These are phyloP conservation scores for Adansonia grandidieri DNA, from an alignment of 441 rosid genomes.

Conservation along the genomic window DNA sequence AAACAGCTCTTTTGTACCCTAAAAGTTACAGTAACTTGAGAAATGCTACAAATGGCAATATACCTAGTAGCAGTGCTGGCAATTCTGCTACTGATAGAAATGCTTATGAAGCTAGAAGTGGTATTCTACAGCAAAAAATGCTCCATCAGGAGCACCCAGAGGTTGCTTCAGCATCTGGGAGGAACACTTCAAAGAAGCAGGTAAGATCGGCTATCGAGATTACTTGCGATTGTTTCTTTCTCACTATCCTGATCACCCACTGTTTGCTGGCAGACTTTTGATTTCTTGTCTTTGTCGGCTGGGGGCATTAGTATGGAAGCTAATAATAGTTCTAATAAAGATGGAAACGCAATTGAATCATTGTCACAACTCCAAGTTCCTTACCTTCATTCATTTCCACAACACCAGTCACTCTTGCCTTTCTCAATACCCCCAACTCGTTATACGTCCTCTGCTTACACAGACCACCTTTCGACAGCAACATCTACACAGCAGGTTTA, in stretches of 20 bases:
- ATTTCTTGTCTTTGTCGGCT: conserved; percentile 67
- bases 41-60: conserved; percentile 35
- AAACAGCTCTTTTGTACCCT: conserved; percentile 34
- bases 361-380: conserved; percentile 46
- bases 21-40: conserved; percentile 34
- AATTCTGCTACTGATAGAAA: conserved; percentile 30
- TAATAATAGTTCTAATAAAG: conserved; percentile 29
- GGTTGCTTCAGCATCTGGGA: conserved; percentile 34
- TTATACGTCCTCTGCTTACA: conserved; percentile 41
- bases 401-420: conserved; percentile 43
- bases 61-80: conserved; percentile 23
- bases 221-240: conserved; percentile 10
- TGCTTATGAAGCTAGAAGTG: conserved; percentile 36
- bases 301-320: conserved; percentile 41
- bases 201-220: conserved; percentile 33
- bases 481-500: conserved; percentile 65
- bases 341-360: conserved; percentile 37
- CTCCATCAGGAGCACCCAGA: conserved; percentile 36
- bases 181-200: conserved; percentile 47
- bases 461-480: conserved; percentile 44
- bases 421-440: conserved; percentile 40
- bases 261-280: conserved; percentile 54
- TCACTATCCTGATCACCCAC: conserved; percentile 24
- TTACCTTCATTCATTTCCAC: conserved; percentile 41
- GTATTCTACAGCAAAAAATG: conserved; percentile 31